Evolutionary conservation across 2,329 filamentous ascomycete species (phyloP).

Genomic region (Lachnellula arida): DNA sequence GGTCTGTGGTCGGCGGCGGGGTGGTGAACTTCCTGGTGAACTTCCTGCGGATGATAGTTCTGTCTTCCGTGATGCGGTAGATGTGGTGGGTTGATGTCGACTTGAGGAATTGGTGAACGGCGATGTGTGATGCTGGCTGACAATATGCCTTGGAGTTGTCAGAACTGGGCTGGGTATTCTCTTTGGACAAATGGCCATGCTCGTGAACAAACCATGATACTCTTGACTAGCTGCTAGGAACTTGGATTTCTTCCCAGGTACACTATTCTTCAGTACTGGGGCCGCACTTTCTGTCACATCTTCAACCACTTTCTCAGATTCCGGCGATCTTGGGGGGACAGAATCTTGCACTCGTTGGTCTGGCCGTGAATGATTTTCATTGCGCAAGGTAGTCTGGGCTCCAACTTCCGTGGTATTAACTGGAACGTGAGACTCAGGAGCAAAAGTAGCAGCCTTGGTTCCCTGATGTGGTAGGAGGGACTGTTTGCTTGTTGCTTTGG

Average conservation of each 20-base stretch:
- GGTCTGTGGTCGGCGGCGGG: constrained; percentile 2
- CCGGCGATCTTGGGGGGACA: no score
- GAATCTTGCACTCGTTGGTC: no score
- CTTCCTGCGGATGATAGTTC: no score
- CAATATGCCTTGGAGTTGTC: background rate
- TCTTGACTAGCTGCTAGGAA: background rate
- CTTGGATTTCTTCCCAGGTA: background rate
- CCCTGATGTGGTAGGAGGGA: background rate
- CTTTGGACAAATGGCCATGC: background rate
- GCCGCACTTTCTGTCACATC: background rate
- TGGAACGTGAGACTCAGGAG: no score
- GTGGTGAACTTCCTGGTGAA: background rate
- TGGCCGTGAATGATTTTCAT: no score
- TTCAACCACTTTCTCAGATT: no score
- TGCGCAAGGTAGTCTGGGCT: no score
- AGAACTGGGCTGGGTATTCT: background rate
- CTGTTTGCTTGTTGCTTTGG: background rate
- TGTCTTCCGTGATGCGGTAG: background rate
- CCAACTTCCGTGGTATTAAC: no score
- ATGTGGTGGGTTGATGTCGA: background rate
- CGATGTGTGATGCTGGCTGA: background rate
- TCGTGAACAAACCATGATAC: background rate
- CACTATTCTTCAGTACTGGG: background rate
- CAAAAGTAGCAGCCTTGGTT: background rate
- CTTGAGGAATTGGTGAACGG: background rate